These are phyloP conservation scores for Parastagonospora nodorum DNA, from an alignment of 2,329 filamentous ascomycete genomes.

Conservation along the genomic window DNA sequence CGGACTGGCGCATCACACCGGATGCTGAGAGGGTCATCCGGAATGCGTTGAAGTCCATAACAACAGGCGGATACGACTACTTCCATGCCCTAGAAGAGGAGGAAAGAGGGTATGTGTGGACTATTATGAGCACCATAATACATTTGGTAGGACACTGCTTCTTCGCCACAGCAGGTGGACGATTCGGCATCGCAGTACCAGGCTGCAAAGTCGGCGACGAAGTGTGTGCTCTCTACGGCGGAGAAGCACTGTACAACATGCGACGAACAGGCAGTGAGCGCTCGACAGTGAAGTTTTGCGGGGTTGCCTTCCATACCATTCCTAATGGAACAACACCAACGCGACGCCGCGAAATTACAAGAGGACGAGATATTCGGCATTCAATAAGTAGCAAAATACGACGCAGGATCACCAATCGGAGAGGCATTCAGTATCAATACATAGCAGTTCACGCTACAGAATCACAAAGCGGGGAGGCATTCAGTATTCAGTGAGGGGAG, in stretches of 20 bases:
- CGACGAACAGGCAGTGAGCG: not conserved
- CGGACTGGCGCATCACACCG: not conserved
- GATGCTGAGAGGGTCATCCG: not conserved
- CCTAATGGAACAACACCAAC: not conserved
- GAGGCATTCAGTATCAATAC: not conserved
- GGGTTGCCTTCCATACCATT: not conserved
- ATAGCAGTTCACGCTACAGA: too few species aligned
- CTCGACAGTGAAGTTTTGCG: not conserved
- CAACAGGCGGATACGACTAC: not conserved
- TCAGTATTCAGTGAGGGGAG: too few species aligned
- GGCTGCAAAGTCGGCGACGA: constrained; percentile 5
- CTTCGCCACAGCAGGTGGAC: constrained; percentile 1
- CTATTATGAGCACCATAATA: not conserved
- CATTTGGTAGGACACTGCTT: not conserved
- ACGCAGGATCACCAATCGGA: not conserved
- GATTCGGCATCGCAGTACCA: constrained; percentile 2
- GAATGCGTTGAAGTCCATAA: not conserved
- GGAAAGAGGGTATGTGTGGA: not conserved
- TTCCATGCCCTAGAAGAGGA: not conserved
- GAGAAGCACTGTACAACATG: not conserved
- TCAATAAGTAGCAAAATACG: not conserved
- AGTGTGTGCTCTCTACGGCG: constrained; percentile 4
- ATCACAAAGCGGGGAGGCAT: too few species aligned
- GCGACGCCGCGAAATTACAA: not conserved
- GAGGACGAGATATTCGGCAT: not conserved